Base-by-base conservation (phyloP, 129 eudicot genomes). In the Gnaphalium uliginosum region DNA sequence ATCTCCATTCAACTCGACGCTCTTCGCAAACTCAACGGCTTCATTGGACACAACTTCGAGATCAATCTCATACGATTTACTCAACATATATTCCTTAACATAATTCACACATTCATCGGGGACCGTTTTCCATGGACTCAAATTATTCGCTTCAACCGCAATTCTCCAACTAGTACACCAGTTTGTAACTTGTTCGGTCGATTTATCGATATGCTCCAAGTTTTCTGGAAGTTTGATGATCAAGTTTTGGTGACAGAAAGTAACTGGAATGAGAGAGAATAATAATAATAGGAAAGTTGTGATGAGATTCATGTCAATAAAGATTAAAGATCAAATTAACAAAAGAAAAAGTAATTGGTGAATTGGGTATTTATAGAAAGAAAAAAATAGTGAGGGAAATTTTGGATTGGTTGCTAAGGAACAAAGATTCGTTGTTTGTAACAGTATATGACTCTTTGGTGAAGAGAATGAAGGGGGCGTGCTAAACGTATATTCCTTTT, bases 91-190 rank as follows among this genome's bases (percentile, higher is more conserved):
- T 5, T 82, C 83, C 84, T 84, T 81, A 25, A 94, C 89, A 75
- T 87, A 94, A 15, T 81, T 93, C 39, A 48, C 81, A 84, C 98
- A 94, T 75, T 90, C 92, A 8, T 53, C 69, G 0, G 98, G 98
- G 62, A 94, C 81, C 50, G 76, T 87, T 73, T 84, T 90, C 98
- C 98, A 94, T 29, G 96, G 96, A 22, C 83, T 89, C 59, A 94
- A 59, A 73, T 89, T 89, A 54, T 90, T 94, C 0, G 98, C 82
- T 84, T 94, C 98, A 56, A 30, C 97, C 14, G 89, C 91, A 60
- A 90, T 81, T 77, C 98, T 94, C 98, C 98, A 94, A 56, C 93
- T 82, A 15, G 81, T 74, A 81, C 97, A 93, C 26, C 86, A 23
- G 58, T 41, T 8, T 83, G 85, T n/a, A 17, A 25, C 41, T 51